Conservation (phyloP, 495 filamentous ascomycete species). For the Penicillium taxi region DNA sequence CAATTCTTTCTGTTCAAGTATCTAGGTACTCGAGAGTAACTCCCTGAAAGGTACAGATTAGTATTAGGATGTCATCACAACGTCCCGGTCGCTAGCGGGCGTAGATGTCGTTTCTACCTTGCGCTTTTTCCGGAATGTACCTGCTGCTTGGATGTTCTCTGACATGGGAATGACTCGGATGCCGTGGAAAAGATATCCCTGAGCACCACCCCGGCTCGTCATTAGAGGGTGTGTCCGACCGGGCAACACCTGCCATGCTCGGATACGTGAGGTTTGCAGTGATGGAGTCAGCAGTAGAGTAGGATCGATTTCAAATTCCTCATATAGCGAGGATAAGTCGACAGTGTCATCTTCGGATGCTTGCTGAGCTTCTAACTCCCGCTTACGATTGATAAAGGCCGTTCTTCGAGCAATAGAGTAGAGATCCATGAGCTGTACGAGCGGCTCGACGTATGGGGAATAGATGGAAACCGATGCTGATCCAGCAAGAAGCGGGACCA, state of each 20-base stretch:
- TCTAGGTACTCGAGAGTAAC: slow-evolving; percentile 5
- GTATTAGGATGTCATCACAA: slow-evolving; percentile 25
- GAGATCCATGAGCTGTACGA: slow-evolving; percentile 65
- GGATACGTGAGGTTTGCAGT: slow-evolving; percentile 66
- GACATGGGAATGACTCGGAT: slow-evolving; percentile 70
- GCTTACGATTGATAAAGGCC: slow-evolving; percentile 52
- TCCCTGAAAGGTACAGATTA: not conserved
- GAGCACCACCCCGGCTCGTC: slow-evolving; percentile 77
- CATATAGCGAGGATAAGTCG: slow-evolving; percentile 44
- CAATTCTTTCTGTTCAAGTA: slow-evolving; percentile 9
- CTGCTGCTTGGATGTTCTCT: slow-evolving; percentile 72
- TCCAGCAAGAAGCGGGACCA: slow-evolving; percentile 71
- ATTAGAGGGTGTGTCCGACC: slow-evolving; percentile 90
- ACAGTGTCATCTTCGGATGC: slow-evolving; percentile 4
- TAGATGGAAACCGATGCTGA: slow-evolving; percentile 82
- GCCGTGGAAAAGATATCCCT: slow-evolving; percentile 84
- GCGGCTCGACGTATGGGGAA: slow-evolving; percentile 65
- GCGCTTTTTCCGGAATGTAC: slow-evolving; percentile 51
- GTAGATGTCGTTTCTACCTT: slow-evolving; percentile 25
- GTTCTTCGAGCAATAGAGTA: slow-evolving; percentile 69
- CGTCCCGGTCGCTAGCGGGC: slow-evolving; percentile 23
- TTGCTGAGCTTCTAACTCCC: slow-evolving; percentile 25
- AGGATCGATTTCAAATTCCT: slow-evolving; percentile 77
- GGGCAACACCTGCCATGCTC: slow-evolving; percentile 83
- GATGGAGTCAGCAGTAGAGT: slow-evolving; percentile 69